Conservation (phyloP, 768 basidiomycete genomes). For the Ramaria sp. region DNA sequence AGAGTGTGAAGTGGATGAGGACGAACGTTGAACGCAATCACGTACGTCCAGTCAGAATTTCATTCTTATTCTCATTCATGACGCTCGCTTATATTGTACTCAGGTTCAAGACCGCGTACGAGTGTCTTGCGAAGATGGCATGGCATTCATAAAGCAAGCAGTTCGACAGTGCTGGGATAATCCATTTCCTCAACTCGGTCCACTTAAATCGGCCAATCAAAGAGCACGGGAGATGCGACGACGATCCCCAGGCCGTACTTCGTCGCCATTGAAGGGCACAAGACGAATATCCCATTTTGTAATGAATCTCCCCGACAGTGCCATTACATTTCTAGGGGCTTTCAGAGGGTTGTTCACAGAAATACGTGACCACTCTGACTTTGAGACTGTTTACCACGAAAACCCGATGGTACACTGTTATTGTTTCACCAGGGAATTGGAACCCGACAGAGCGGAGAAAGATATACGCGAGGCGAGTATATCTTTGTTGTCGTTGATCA, state of each 20-base stretch:
- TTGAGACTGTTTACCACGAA: constrained; percentile 34
- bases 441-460: constrained; percentile 48
- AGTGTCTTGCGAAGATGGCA: constrained; percentile 75
- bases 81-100: not conserved
- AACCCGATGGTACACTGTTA: constrained; percentile 95
- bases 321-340: constrained; percentile 81
- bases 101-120: constrained; percentile 67
- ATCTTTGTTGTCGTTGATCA: not conserved
- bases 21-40: constrained; percentile 69
- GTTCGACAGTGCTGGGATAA: constrained; percentile 42
- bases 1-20: constrained; percentile 65
- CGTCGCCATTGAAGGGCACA: constrained; percentile 28
- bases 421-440: constrained; percentile 87
- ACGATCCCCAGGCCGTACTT: constrained; percentile 7
- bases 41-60: constrained; percentile 32
- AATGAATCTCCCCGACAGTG: constrained; percentile 97
- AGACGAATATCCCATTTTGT: constrained; percentile 71
- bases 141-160: constrained; percentile 65
- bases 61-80: not conserved
- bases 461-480: constrained; percentile 74
- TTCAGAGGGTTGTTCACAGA: constrained; percentile 63
- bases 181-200: constrained; percentile 57
- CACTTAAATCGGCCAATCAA: constrained; percentile 30
- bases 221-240: constrained; percentile 17
- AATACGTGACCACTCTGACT: constrained; percentile 30